A percentile compares a stretch with the other conserved stretches of the same genome.
These are phyloP conservation scores for Coniochaeta sp. DNA, from an alignment of 2,329 filamentous ascomycete species.

Conservation along the genomic window DNA sequence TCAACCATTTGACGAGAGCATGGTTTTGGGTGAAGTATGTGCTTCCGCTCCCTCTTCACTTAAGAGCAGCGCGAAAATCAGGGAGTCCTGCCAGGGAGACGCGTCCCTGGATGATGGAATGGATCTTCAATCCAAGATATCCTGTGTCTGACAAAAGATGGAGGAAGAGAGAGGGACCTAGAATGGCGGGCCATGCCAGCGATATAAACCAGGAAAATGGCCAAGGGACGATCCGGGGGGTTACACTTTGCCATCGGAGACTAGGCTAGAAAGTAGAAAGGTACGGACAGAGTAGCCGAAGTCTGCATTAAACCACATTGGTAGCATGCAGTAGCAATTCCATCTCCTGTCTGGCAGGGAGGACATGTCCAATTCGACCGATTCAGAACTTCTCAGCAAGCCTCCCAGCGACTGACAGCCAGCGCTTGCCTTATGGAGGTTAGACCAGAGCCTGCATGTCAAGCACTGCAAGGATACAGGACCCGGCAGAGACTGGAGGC, in stretches of 20 bases:
- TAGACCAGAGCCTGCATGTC: background rate
- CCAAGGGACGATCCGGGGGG: background rate
- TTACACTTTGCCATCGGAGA: background rate
- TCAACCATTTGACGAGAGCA: background rate
- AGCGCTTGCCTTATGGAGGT: background rate
- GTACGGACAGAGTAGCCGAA: background rate
- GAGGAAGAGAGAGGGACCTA: background rate
- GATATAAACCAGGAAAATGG: background rate
- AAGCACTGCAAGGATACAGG: background rate
- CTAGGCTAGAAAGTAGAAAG: background rate
- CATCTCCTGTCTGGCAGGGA: background rate
- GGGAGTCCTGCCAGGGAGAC: background rate
- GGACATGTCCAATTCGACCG: background rate
- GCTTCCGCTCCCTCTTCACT: background rate
- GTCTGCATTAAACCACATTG: background rate
- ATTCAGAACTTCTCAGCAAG: conserved; percentile 1
- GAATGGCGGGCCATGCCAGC: background rate
- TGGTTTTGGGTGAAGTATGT: background rate
- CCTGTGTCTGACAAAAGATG: background rate
- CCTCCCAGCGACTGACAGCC: background rate
- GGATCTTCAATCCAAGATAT: background rate
- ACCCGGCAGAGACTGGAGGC: background rate
- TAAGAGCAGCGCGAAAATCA: background rate
- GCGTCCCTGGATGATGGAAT: background rate
- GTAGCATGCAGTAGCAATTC: background rate